Evolutionary conservation across 257 asterid species (phyloP).

Genomic region (Nemophila menziesii): DNA sequence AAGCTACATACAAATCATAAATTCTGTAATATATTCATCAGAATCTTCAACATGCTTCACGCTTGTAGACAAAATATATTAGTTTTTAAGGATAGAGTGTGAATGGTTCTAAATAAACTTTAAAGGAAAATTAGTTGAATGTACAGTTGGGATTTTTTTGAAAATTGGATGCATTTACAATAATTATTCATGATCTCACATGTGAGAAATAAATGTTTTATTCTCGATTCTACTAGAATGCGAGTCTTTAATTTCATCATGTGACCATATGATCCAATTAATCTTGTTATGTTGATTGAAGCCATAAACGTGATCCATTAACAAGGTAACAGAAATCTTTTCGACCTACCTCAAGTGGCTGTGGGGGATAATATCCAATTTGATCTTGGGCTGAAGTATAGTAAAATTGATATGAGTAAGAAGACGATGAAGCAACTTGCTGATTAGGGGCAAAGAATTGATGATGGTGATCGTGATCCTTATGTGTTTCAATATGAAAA

Average conservation of each 20-base stretch:
- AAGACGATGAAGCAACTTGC: conserved; percentile 29
- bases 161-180: too few relatives aligned
- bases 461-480: conserved; percentile 17
- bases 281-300: background rate
- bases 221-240: too few relatives aligned
- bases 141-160: too few relatives aligned
- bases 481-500: conserved; percentile 22
- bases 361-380: conserved; percentile 17
- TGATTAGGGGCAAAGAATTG: conserved; percentile 18
- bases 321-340: background rate
- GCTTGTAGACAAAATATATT: too few relatives aligned
- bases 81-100: too few relatives aligned
- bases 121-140: background rate
- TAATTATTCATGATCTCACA: too few relatives aligned
- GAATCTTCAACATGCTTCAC: too few relatives aligned
- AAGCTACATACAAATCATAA: background rate
- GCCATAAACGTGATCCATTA: background rate
- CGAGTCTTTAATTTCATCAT: too few relatives aligned
- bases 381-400: conserved; percentile 37
- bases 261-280: background rate
- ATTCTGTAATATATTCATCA: too few relatives aligned
- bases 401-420: conserved; percentile 29
- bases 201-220: too few relatives aligned
- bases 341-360: conserved; percentile 28
- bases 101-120: too few relatives aligned